Conservation (phyloP, 2,329 filamentous ascomycete species). For the Pseudogymnoascus pannorum region DNA sequence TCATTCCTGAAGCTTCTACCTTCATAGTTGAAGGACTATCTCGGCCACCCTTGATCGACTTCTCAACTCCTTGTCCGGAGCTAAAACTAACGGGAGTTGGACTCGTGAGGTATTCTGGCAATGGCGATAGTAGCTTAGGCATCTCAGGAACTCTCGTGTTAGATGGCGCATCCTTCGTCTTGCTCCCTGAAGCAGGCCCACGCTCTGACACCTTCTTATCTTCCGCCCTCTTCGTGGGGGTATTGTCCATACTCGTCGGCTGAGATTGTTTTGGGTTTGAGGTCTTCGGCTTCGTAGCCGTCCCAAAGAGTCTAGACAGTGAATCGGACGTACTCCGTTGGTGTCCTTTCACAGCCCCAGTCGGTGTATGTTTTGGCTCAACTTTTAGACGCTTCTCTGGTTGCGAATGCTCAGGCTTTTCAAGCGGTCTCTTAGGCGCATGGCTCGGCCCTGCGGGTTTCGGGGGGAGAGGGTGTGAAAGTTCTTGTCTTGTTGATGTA, state of each 20-base stretch:
- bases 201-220: not conserved
- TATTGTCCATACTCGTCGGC: not conserved
- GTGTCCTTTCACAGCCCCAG: not conserved
- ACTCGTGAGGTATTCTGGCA: conserved; percentile 1
- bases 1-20: not conserved
- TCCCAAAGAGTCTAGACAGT: not conserved
- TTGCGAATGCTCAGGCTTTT: conserved; percentile 19
- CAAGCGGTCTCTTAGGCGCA: conserved; percentile 23
- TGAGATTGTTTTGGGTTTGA: not conserved
- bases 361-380: conserved; percentile 12
- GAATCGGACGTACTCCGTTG: not conserved
- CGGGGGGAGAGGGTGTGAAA: not conserved
- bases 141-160: not conserved
- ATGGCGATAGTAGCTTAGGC: not conserved
- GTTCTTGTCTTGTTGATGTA: conserved; percentile 16
- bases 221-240: not conserved
- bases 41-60: not conserved
- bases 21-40: not conserved
- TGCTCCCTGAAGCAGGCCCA: not conserved
- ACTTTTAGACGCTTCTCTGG: conserved; percentile 26
- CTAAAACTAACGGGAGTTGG: not conserved
- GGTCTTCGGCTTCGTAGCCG: not conserved
- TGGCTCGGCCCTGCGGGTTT: not conserved
- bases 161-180: not conserved
- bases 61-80: not conserved